Percentiles rank a stretch among this genome's conserved stretches.
Conservation (phyloP, 1,284 basidiomycete genomes). For the Puccinia horiana region DNA sequence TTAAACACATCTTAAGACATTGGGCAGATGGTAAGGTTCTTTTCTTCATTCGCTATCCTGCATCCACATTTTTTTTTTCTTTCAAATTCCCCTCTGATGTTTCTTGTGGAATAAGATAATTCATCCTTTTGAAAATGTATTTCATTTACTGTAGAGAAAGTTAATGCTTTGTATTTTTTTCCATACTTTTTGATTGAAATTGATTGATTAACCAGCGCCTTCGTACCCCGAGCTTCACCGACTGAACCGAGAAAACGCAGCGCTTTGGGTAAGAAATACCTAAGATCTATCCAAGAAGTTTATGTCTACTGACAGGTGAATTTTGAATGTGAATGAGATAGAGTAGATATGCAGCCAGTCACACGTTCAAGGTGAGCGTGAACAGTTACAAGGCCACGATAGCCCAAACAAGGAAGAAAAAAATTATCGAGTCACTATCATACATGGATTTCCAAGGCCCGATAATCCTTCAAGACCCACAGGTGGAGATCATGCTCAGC, state of each 20-base stretch:
- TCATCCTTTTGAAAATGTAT: no score
- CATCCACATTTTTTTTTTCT: background rate
- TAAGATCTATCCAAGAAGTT: no score
- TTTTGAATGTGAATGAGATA: background rate
- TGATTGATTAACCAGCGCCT: background rate
- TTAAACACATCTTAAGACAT: constrained; percentile 41
- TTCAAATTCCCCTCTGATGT: no score
- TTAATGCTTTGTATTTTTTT: background rate
- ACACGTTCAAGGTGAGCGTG: constrained; percentile 79
- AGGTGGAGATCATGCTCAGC: constrained; percentile 75
- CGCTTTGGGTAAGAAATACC: constrained; percentile 21
- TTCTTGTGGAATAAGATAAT: no score
- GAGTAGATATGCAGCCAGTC: constrained; percentile 1
- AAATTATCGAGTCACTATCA: constrained; percentile 75
- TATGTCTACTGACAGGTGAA: background rate
- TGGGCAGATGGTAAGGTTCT: constrained; percentile 40
- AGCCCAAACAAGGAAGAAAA: constrained; percentile 61
- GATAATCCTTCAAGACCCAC: constrained; percentile 79
- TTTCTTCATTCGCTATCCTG: background rate
- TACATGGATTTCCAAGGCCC: constrained; percentile 82
- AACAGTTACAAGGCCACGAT: constrained; percentile 75
- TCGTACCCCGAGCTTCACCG: constrained; percentile 34
- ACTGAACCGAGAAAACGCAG: constrained; percentile 26
- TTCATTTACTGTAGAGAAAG: background rate
- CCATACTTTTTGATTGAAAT: background rate